These are phyloP conservation scores for Lunasporangiospora selenospora DNA, from an alignment of 192 early-diverging fungal genomes.

Conservation along the genomic window DNA sequence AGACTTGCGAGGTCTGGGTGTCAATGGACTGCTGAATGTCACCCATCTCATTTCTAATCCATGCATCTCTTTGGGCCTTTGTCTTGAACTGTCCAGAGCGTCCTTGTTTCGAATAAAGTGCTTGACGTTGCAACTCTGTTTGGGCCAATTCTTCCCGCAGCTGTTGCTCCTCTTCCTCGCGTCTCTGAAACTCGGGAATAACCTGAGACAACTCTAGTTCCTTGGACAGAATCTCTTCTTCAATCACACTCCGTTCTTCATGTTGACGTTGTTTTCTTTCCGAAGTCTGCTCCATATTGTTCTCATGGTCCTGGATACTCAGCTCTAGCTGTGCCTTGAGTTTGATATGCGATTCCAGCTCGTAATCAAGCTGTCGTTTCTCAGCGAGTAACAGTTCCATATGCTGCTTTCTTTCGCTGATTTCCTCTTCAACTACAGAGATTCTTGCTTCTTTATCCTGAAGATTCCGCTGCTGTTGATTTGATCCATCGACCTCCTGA, in stretches of 20 bases:
- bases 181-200: slow-evolving; percentile 68
- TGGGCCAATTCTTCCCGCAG: slow-evolving; percentile 74
- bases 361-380: slow-evolving; percentile 73
- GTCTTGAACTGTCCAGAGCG: slow-evolving; percentile 79
- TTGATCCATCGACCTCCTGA: slow-evolving; percentile 54
- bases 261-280: slow-evolving; percentile 30
- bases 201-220: slow-evolving; percentile 70
- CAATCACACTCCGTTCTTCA: slow-evolving; percentile 48
- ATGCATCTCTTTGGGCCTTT: slow-evolving; percentile 79
- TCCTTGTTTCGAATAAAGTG: slow-evolving; percentile 87
- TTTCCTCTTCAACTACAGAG: slow-evolving; percentile 57
- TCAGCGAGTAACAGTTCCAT: slow-evolving; percentile 73
- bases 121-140: slow-evolving; percentile 72
- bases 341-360: slow-evolving; percentile 78
- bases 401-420: slow-evolving; percentile 66
- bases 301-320: slow-evolving; percentile 82
- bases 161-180: slow-evolving; percentile 60
- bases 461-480: slow-evolving; percentile 62
- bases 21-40: slow-evolving; percentile 62
- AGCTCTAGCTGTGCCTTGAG: slow-evolving; percentile 81
- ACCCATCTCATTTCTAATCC: slow-evolving; percentile 74
- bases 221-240: slow-evolving; percentile 65
- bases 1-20: slow-evolving; percentile 62
- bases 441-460: slow-evolving; percentile 61
- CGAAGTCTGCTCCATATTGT: slow-evolving; percentile 44